Evolutionary conservation across 176 grass and related monocot genomes (phyloP).

Genomic region (Oryza punctata): DNA sequence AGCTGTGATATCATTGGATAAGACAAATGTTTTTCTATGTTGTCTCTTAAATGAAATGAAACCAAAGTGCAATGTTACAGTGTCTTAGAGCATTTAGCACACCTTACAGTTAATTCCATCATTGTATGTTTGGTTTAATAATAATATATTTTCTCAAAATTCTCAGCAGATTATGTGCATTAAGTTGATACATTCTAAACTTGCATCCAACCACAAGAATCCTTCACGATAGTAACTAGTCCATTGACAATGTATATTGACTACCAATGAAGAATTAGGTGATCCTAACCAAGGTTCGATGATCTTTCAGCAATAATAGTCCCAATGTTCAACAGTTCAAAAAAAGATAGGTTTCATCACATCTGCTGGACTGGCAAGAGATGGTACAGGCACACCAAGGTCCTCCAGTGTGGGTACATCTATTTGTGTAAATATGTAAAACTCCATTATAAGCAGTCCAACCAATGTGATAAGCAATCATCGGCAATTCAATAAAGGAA

Average conservation of each 20-base stretch:
- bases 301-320: not conserved
- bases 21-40: not conserved
- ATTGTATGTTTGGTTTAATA: not conserved
- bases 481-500: not conserved
- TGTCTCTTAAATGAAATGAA: not conserved
- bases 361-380: not conserved
- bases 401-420: not conserved
- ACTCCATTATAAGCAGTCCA: not conserved
- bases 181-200: not conserved
- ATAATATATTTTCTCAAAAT: not conserved
- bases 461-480: not conserved
- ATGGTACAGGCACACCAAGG: not conserved
- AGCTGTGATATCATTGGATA: not conserved
- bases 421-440: constrained; percentile 8
- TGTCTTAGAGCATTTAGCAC: not conserved
- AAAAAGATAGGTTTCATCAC: not conserved
- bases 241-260: not conserved
- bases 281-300: not conserved
- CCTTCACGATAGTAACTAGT: not conserved
- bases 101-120: no score
- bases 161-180: not conserved
- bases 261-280: not conserved
- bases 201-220: not conserved
- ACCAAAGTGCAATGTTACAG: not conserved
- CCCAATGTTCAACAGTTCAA: not conserved